Evolutionary conservation across 1,284 basidiomycete species (phyloP).

Genomic region (Trametes versicolor): DNA sequence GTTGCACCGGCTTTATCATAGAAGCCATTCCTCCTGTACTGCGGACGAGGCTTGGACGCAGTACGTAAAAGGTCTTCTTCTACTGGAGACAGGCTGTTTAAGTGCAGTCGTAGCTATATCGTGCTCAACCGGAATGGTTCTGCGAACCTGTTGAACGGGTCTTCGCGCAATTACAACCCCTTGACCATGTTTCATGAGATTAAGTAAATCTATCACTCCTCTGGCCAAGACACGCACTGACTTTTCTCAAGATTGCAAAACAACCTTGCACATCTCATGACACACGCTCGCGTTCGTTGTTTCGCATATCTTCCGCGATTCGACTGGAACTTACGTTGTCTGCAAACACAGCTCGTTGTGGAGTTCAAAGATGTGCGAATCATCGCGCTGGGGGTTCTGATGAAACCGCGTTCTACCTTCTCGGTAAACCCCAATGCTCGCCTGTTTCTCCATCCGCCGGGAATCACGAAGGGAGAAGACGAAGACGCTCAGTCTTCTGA

Average conservation of each 20-base stretch:
- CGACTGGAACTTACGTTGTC: not conserved
- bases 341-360: constrained; percentile 63
- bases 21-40: constrained; percentile 73
- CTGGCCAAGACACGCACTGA: constrained; percentile 5
- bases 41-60: constrained; percentile 84
- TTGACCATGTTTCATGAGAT: constrained; percentile 73
- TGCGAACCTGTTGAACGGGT: constrained; percentile 72
- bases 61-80: constrained; percentile 48
- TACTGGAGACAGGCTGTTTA: not conserved
- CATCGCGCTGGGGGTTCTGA: constrained; percentile 72
- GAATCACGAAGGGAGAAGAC: constrained; percentile 51
- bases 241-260: constrained; percentile 60
- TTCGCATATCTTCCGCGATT: constrained; percentile 3
- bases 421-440: constrained; percentile 73
- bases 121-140: constrained; percentile 77
- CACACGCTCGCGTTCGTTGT: constrained; percentile 56
- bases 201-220: constrained; percentile 59
- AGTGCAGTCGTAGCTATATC: constrained; percentile 61
- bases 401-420: constrained; percentile 62
- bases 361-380: constrained; percentile 79
- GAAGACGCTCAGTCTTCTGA: constrained; percentile 26
- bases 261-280: constrained; percentile 69
- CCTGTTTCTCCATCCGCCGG: constrained; percentile 72
- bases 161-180: constrained; percentile 74
- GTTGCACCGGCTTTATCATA: constrained; percentile 71